Evolutionary conservation across 345 rosid genomes (phyloP).

Genomic region (Kandelia obovata): DNA sequence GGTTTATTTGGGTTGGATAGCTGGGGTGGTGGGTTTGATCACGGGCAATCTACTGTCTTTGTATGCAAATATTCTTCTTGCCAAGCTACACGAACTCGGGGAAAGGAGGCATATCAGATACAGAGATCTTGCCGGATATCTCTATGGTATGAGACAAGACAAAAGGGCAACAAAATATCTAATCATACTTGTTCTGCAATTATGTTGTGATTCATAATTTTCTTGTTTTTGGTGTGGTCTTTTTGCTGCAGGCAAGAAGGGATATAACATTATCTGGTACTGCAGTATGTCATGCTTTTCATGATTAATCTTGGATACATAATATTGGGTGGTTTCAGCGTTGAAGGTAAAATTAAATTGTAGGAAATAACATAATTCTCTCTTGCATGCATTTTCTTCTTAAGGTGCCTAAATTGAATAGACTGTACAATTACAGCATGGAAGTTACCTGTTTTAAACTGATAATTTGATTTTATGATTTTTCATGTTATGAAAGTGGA

Average conservation of each 20-base stretch:
- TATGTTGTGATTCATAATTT: neutral
- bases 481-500: too few relatives aligned
- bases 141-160: slow-evolving; percentile 50
- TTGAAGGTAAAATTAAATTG: slow-evolving; percentile 52
- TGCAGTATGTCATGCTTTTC: slow-evolving; percentile 54
- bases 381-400: neutral
- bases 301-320: slow-evolving; percentile 54
- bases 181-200: neutral
- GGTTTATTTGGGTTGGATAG: slow-evolving; percentile 90
- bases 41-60: slow-evolving; percentile 66
- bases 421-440: too few relatives aligned
- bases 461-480: too few relatives aligned
- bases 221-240: neutral
- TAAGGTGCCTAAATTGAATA: neutral
- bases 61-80: slow-evolving; percentile 71
- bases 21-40: slow-evolving; percentile 67
- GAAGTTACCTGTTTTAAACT: too few relatives aligned
- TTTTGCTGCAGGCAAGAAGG: slow-evolving; percentile 17
- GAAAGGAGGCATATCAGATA: slow-evolving; percentile 92
- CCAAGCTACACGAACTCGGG: slow-evolving; percentile 83
- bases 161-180: neutral
- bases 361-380: neutral
- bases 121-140: slow-evolving; percentile 80
- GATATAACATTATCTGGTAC: slow-evolving; percentile 31
- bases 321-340: slow-evolving; percentile 58